These are phyloP conservation scores for Diospyros kaki DNA, from an alignment of 148 eudicot species.

Conservation along the genomic window DNA sequence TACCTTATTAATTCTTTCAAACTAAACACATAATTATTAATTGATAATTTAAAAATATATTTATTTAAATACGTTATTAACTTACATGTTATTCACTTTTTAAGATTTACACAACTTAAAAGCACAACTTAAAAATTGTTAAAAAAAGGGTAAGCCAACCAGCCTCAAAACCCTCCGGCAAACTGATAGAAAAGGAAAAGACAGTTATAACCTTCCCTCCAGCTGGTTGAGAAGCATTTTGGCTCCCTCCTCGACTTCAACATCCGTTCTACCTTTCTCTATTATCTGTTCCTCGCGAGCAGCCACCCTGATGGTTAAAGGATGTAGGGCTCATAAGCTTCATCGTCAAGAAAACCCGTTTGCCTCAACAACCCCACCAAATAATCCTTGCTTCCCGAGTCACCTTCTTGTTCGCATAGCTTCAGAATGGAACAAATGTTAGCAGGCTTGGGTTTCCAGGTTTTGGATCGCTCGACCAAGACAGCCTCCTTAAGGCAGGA, in stretches of 20 bases:
- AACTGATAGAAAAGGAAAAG: neutral
- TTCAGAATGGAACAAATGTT: conserved; percentile 41
- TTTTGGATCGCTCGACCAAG: conserved; percentile 32
- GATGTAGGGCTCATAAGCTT: conserved; percentile 36
- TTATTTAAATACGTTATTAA: too few relatives aligned
- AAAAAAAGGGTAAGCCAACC: too few relatives aligned
- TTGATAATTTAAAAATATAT: too few relatives aligned
- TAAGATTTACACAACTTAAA: too few relatives aligned
- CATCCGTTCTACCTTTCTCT: conserved; percentile 14
- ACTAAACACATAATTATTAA: too few relatives aligned
- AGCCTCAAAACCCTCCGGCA: too few relatives aligned
- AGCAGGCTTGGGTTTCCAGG: conserved; percentile 62
- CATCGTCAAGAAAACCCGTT: conserved; percentile 54
- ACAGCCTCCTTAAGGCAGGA: conserved; percentile 66
- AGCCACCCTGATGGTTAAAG: conserved; percentile 12
- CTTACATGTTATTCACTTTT: too few relatives aligned
- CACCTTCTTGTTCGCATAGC: conserved; percentile 48
- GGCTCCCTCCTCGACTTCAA: conserved; percentile 28
- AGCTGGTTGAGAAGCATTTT: conserved; percentile 36
- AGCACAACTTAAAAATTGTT: too few relatives aligned
- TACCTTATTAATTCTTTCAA: too few relatives aligned
- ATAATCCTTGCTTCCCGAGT: conserved; percentile 44
- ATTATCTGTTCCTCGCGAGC: conserved; percentile 10
- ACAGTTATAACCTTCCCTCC: conserved; percentile 31
- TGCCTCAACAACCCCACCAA: conserved; percentile 49